phyloP scores from a whole-genome alignment of 2,329 filamentous ascomycete genomes.

The Shiraia bambusicola region DNA sequence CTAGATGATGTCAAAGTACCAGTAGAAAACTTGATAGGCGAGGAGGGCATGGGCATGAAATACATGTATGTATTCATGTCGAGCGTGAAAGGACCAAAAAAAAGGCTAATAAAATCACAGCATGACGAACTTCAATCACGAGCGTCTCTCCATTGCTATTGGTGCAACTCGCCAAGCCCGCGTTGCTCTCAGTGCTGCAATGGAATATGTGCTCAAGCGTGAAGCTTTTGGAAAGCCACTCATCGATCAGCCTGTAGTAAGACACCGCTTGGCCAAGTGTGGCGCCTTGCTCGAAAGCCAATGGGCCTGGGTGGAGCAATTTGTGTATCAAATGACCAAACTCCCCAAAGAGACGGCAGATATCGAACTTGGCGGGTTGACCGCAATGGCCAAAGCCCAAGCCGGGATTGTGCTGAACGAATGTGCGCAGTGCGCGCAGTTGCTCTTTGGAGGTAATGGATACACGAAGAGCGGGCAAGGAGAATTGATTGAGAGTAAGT shows the following conservation, averaged over 20 bases:
- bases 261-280: constrained; percentile 70
- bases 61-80: constrained; percentile 51
- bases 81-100: too few relatives aligned
- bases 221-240: constrained; percentile 69
- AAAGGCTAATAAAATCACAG: constrained; percentile 7
- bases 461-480: constrained; percentile 70
- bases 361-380: constrained; percentile 68
- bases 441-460: constrained; percentile 74
- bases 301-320: constrained; percentile 72
- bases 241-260: constrained; percentile 73
- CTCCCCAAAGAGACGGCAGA: constrained; percentile 62
- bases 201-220: constrained; percentile 64
- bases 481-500: constrained; percentile 68
- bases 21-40: constrained; percentile 67
- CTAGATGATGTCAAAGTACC: constrained; percentile 74
- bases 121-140: constrained; percentile 81
- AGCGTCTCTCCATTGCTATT: constrained; percentile 68
- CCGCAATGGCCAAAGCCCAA: constrained; percentile 71
- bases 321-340: constrained; percentile 67
- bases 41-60: constrained; percentile 70
- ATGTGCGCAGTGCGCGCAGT: constrained; percentile 67
- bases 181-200: constrained; percentile 61
- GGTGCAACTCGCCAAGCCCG: constrained; percentile 63
- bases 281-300: constrained; percentile 68
- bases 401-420: constrained; percentile 71